Base-by-base conservation (phyloP, 2,329 filamentous ascomycete genomes). In the Daldinia sp. region DNA sequence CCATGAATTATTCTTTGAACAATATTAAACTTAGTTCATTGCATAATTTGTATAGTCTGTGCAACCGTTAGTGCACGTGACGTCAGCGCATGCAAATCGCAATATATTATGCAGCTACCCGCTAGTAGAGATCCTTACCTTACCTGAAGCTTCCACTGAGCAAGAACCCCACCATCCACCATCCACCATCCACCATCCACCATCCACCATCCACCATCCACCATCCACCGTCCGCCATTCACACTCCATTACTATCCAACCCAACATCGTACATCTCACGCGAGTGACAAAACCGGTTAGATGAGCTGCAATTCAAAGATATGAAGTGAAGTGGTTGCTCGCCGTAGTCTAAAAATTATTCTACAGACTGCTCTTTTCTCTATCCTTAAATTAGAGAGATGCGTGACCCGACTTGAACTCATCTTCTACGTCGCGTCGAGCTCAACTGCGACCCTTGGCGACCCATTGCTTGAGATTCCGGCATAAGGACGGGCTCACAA, bases 391-490 rank as follows among this genome's bases (percentile, higher is more conserved):
- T 10, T 27, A 23, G 47, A 58, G 48, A 66, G 35, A 68, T 68
- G 65, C 52, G 37, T 32, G n/a, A 29, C 13, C 62, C 62, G 23
- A 61, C 34, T 27, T 63, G 54, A 68, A 34, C 56, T 15, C 53
- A 52, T 29, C 45, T 35, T 50, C 50, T 49, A 55, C 62, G 62
- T 56, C 65, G 56, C 59, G 56, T 61, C 65, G 30, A 62, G 30
- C 55, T 35, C 48, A 55, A n/a, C 37, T 54, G 34, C 55, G 34
- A 50, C 55, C 35, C 48, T 34, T 55, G 43, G 45, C 47, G 52
- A 64, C 59, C 55, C 3, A 9, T 35, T 25, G 47, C 32, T 43
- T 47, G 30, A 32, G 15, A n/a, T 19, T 45, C 49, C 39, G 34
- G 30, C n/a, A 52, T 52, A 47, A 55, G 27, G 6, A 30, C 43